These are phyloP conservation scores for Sideroxylon spinosum DNA, from an alignment of 179 eudicot species.

Conservation along the genomic window DNA sequence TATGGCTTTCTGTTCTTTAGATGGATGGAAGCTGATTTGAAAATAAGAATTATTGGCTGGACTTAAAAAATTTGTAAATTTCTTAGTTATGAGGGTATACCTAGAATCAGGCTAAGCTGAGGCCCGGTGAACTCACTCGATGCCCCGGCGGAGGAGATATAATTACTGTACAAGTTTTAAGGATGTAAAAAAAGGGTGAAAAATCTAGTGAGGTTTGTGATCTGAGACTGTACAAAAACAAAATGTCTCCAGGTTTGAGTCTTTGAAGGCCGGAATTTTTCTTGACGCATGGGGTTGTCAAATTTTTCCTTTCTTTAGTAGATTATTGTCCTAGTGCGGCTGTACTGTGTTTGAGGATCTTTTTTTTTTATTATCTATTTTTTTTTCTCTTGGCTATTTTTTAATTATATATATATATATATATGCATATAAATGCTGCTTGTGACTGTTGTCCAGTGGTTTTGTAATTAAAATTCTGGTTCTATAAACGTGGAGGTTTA, in stretches of 20 bases:
- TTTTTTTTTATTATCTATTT: no score
- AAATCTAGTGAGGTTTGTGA: constrained; percentile 10
- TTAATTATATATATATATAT: no score
- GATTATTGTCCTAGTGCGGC: no score
- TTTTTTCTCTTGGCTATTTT: no score
- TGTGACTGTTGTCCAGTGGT: no score
- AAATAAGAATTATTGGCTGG: constrained; percentile 51
- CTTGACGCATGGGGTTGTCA: constrained; percentile 20
- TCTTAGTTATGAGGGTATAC: constrained; percentile 32
- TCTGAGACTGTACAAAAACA: constrained; percentile 40
- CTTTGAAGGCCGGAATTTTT: constrained; percentile 38
- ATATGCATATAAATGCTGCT: no score
- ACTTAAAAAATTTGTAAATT: constrained; percentile 34
- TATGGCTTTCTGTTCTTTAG: constrained; percentile 30
- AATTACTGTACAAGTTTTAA: constrained; percentile 24
- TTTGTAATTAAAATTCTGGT: no score
- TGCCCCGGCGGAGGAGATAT: constrained; percentile 27
- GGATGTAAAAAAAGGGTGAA: constrained; percentile 21
- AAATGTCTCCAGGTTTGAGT: constrained; percentile 39
- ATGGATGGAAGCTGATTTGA: constrained; percentile 32
- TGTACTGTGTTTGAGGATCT: no score
- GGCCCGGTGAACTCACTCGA: constrained; percentile 53
- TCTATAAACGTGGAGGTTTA: no score
- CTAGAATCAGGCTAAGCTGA: constrained; percentile 47
- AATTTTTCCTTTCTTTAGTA: not conserved